Base-by-base conservation (phyloP, 129 eudicot genomes). In the Chrysanthemum seticuspe region DNA sequence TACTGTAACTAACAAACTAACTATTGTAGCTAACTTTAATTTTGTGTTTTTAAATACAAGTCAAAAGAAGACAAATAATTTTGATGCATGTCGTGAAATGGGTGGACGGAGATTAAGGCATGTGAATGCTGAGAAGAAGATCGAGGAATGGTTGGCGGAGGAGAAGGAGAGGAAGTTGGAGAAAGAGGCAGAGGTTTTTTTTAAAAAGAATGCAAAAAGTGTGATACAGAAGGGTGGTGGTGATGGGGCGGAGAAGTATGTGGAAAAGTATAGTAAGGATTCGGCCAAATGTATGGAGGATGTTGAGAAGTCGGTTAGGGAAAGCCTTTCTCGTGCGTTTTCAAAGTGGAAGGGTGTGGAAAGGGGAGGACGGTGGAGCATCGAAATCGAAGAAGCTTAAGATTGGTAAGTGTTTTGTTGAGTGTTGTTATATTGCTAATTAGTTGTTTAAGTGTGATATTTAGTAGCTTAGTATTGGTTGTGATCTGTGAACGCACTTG, bases 21-120 rank as follows among this genome's bases (percentile, higher is more conserved):
- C 40, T 34, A 34, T 34, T 34, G 40, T 5, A 34, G 7, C 7
- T 4, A 34, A 34, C 40, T 34, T 34, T 5, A 4, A 34, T 34
- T 34, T 34, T 34, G 40, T 34, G 6, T 34, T 34, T 34, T 4
- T 90, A 81, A 29, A 29, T 29, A 97, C 96, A 1, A 97, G 98
- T 19, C 98, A 94, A 75, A 93, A 93, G 83, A 94, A 90, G 81
- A 90, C 97, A 44, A 93, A 86, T 56, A 94, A 94, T 62, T 94
- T 94, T 48, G 98, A 90, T 70, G 98, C 98, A 61, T 94, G 97
- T 71, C 75, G 99, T 51, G 99, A 94, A 76, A 90, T 94, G 99
- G 90, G 93, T 75, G 99, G 99, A n/a, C 80, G 99, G 78, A 84
- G 97, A 82, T 51, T 90, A 79, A 79, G 93, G 83, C 97, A 90